phyloP scores from a whole-genome alignment of 352 stramenopile species.

The Ophiocytium majus region DNA sequence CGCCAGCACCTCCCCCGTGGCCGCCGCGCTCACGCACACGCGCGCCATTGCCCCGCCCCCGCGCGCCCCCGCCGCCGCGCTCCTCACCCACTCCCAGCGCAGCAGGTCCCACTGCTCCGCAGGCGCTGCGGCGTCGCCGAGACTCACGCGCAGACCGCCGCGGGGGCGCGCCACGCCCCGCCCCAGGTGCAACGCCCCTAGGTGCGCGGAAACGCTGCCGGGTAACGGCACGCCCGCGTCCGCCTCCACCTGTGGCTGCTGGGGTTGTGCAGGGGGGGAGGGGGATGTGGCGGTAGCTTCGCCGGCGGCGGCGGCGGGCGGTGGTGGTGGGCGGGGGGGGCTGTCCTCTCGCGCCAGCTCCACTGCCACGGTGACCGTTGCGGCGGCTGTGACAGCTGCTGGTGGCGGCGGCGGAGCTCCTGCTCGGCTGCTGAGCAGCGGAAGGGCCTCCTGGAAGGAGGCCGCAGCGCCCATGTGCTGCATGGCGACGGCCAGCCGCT shows the following conservation, averaged over 20 bases:
- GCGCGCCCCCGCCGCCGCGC: background rate
- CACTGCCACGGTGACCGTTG: constrained; percentile 28
- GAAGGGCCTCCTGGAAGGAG: background rate
- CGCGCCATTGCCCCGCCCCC: constrained; percentile 4
- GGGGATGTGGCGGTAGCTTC: background rate
- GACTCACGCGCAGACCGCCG: background rate
- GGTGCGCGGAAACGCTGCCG: background rate
- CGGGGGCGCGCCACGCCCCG: too few relatives aligned
- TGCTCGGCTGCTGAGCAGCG: background rate
- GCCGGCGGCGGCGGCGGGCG: too few relatives aligned
- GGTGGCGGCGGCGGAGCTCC: background rate
- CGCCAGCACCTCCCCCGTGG: constrained; percentile 20
- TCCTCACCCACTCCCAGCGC: constrained; percentile 31
- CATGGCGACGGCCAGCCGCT: constrained; percentile 19
- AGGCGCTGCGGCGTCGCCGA: background rate
- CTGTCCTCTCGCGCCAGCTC: constrained; percentile 26
- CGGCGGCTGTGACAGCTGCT: too few relatives aligned
- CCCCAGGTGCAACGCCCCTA: background rate
- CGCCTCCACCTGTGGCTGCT: background rate
- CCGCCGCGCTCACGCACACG: constrained; percentile 21
- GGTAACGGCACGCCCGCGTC: background rate
- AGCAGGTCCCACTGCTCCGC: constrained; percentile 29
- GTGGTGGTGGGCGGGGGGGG: background rate
- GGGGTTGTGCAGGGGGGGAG: too few relatives aligned
- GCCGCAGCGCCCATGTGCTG: background rate